phyloP scores from a whole-genome alignment of 768 basidiomycete species.

The Macrolepiota albuminosa region DNA sequence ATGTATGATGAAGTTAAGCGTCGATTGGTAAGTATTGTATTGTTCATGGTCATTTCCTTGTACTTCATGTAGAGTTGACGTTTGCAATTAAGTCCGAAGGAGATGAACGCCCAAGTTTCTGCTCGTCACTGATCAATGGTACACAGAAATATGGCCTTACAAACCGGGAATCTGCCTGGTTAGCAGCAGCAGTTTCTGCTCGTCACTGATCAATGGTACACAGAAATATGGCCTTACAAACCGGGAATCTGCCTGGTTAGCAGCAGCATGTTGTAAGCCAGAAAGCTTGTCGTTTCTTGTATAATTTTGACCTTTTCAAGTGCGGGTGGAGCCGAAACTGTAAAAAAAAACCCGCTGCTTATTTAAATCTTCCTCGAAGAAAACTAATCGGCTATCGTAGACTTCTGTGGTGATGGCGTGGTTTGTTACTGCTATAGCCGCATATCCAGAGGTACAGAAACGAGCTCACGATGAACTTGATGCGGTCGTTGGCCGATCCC shows the following conservation, averaged over 20 bases:
- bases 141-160: background rate
- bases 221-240: background rate
- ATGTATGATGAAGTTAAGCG: background rate
- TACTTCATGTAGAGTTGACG: background rate
- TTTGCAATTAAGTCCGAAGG: background rate
- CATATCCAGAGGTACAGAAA: slow-evolving; percentile 7
- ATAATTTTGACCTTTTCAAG: background rate
- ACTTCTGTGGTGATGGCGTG: slow-evolving; percentile 8
- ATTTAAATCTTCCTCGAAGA: background rate
- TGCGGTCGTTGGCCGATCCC: background rate
- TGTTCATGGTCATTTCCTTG: background rate
- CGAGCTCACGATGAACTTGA: slow-evolving; percentile 8
- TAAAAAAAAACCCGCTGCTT: background rate
- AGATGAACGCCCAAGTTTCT: background rate
- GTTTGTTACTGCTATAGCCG: slow-evolving; percentile 7
- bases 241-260: background rate
- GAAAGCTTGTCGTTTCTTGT: background rate
- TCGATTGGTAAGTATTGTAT: background rate
- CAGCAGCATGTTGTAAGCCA: background rate
- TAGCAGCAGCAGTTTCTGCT: background rate
- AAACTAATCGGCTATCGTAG: background rate
- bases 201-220: background rate
- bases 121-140: background rate
- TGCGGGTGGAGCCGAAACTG: background rate
- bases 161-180: background rate